A percentile compares a stretch with the other conserved stretches of the same genome.
Evolutionary conservation across 192 early-diverging fungal species (phyloP).

Genomic region (Coemansia sp.): DNA sequence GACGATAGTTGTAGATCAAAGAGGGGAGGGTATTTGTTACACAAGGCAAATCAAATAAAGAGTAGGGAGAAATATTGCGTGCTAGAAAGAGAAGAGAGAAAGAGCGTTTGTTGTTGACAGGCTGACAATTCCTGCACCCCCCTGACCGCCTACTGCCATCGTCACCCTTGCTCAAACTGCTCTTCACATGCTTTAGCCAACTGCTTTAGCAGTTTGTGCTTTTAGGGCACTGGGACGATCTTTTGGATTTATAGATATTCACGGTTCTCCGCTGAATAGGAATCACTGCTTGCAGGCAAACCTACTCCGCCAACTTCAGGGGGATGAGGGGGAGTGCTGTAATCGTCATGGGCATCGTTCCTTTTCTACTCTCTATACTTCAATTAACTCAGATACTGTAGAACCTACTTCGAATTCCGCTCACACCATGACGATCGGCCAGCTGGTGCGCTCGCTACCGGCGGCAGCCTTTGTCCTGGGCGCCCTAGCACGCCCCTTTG

Average conservation of each 20-base stretch:
- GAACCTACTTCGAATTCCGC: not conserved
- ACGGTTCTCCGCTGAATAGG: no score
- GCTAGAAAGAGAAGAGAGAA: not conserved
- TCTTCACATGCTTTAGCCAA: slow-evolving; percentile 6
- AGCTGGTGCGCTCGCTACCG: slow-evolving; percentile 24
- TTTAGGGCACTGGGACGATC: not conserved
- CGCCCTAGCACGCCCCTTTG: slow-evolving; percentile 49
- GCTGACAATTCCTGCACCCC: not conserved
- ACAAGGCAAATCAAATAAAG: not conserved
- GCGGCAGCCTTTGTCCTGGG: slow-evolving; percentile 24
- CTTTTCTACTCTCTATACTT: not conserved
- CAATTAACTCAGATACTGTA: not conserved
- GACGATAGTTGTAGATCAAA: not conserved
- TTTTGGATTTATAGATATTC: not conserved
- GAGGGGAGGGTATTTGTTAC: not conserved
- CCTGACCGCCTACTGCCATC: not conserved
- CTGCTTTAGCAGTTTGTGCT: not conserved
- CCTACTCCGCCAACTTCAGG: not conserved
- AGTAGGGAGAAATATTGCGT: not conserved
- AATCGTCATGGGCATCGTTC: no score
- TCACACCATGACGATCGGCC: not conserved
- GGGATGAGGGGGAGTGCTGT: not conserved
- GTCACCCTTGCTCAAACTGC: not conserved
- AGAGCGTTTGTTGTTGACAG: not conserved
- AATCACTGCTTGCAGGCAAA: not conserved